Conservation (phyloP, 2,329 filamentous ascomycete genomes). For the Colletotrichum tofieldiae region DNA sequence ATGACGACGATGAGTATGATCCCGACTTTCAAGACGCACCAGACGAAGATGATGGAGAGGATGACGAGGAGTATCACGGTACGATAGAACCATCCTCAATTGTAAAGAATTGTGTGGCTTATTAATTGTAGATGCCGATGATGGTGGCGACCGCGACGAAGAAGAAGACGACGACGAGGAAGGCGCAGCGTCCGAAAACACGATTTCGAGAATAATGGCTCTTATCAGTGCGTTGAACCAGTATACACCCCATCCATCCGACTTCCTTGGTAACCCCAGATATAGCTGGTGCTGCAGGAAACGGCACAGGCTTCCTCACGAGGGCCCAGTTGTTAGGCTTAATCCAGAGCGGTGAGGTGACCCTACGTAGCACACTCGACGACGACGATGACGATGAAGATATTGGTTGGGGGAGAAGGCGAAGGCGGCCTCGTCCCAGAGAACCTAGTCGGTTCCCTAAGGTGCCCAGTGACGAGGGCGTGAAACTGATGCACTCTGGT, state of each 20-base stretch:
- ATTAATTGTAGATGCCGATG: constrained; percentile 46
- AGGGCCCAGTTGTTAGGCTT: constrained; percentile 58
- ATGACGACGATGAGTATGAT: constrained; percentile 53
- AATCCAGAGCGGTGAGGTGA: constrained; percentile 55
- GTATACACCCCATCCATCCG: constrained; percentile 44
- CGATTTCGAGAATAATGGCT: constrained; percentile 20
- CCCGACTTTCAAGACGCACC: constrained; percentile 48
- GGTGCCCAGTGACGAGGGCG: constrained; percentile 84
- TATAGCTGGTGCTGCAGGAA: constrained; percentile 46
- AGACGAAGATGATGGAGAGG: constrained; percentile 46
- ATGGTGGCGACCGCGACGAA: constrained; percentile 46
- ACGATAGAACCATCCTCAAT: neutral
- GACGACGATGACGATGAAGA: constrained; percentile 56
- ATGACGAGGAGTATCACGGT: constrained; percentile 43
- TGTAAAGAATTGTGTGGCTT: neutral
- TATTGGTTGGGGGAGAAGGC: constrained; percentile 61
- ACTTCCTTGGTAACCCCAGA: constrained; percentile 51
- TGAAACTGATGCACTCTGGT: constrained; percentile 85
- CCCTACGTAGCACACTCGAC: constrained; percentile 55
- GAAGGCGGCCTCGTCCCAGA: constrained; percentile 51
- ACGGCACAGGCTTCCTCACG: constrained; percentile 51
- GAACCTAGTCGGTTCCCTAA: constrained; percentile 81
- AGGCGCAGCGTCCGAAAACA: constrained; percentile 37
- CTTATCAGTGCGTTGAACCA: constrained; percentile 10
- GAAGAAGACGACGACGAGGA: constrained; percentile 45